Conservation (phyloP, 2,329 filamentous ascomycete genomes). For the Fusarium dimerum region DNA sequence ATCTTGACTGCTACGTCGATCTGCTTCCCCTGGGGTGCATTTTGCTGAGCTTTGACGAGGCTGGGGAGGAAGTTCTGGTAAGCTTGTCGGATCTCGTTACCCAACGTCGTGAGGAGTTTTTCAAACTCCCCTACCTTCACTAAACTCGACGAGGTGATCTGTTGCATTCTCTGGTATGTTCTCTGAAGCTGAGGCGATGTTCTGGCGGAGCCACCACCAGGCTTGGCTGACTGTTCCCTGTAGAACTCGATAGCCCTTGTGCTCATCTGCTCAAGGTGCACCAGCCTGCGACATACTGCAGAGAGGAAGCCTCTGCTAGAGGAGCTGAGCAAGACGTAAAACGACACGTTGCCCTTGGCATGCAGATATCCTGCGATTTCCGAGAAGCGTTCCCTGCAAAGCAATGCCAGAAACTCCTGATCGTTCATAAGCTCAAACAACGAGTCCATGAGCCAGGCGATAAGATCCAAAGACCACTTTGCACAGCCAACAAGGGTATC, state of each 20-base stretch:
- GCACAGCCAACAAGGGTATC: conserved; percentile 72
- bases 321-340: conserved; percentile 70
- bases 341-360: conserved; percentile 55
- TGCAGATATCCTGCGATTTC: conserved; percentile 55
- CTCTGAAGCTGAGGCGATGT: conserved; percentile 55
- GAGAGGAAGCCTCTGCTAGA: conserved; percentile 73
- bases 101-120: conserved; percentile 54
- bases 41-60: conserved; percentile 47
- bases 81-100: conserved; percentile 50
- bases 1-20: conserved; percentile 47
- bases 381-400: conserved; percentile 47
- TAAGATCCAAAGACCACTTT: conserved; percentile 75
- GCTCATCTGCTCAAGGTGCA: conserved; percentile 54
- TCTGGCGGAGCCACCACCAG: conserved; percentile 39
- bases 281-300: conserved; percentile 65
- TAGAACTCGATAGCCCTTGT: conserved; percentile 53
- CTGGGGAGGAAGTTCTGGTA: conserved; percentile 50
- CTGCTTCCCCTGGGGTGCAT: conserved; percentile 45
- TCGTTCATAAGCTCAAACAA: conserved; percentile 59
- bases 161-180: conserved; percentile 56
- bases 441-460: conserved; percentile 62
- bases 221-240: conserved; percentile 44
- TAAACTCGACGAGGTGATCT: conserved; percentile 50
- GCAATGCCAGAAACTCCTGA: conserved; percentile 49
- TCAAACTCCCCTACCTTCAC: conserved; percentile 65